These are phyloP conservation scores for Geotrichum fermentans DNA, from an alignment of 1,139 yeast genomes.

Conservation along the genomic window DNA sequence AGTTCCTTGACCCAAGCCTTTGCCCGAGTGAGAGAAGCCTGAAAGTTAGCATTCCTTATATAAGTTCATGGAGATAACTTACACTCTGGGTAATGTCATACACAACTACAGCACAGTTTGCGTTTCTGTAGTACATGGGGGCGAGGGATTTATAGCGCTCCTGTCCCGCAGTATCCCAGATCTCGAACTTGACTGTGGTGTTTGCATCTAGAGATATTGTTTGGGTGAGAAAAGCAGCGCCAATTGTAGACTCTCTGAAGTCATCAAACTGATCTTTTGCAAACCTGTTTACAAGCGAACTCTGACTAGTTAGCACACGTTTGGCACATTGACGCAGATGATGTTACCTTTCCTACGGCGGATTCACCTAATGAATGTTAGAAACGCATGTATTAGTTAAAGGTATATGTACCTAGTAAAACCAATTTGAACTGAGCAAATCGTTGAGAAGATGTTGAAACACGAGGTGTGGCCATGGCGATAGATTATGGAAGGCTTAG, in stretches of 20 bases:
- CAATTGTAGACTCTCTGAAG: slow-evolving; percentile 89
- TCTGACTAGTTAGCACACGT: slow-evolving; percentile 34
- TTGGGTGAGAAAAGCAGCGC: slow-evolving; percentile 97
- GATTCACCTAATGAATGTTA: slow-evolving; percentile 59
- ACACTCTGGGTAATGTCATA: slow-evolving; percentile 59
- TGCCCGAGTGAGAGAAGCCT: slow-evolving; percentile 70
- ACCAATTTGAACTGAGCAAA: slow-evolving; percentile 78
- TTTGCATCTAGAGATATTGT: slow-evolving; percentile 61
- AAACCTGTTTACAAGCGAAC: slow-evolving; percentile 83
- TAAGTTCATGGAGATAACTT: not conserved
- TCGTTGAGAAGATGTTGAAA: slow-evolving; percentile 38
- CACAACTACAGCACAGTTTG: slow-evolving; percentile 82
- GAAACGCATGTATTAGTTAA: not conserved
- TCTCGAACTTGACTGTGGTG: slow-evolving; percentile 46
- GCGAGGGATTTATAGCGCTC: slow-evolving; percentile 85
- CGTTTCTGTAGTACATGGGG: slow-evolving; percentile 86
- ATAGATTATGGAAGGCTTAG: no score
- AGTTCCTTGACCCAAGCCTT: slow-evolving; percentile 95
- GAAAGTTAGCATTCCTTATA: not conserved
- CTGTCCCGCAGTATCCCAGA: slow-evolving; percentile 89
- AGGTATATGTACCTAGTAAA: slow-evolving; percentile 46
- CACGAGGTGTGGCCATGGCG: slow-evolving; percentile 33
- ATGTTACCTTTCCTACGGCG: slow-evolving; percentile 75
- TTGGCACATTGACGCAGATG: not conserved
- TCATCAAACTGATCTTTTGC: slow-evolving; percentile 91